Percentiles rank a stretch among this genome's conserved stretches.
Evolutionary conservation across 495 filamentous ascomycete species (phyloP).

Genomic region (Penicillium dipodomyicola): DNA sequence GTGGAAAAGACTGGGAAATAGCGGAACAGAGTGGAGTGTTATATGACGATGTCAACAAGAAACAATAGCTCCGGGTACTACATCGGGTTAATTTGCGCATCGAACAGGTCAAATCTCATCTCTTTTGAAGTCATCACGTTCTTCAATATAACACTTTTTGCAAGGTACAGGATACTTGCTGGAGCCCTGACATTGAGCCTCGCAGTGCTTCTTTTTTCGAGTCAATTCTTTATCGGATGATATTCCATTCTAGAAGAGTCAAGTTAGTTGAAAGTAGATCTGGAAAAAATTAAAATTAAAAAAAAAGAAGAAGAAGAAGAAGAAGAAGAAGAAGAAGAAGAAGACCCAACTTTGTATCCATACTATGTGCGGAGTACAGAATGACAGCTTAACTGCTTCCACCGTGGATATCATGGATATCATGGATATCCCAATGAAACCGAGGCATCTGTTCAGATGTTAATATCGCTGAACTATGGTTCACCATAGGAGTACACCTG

Average conservation of each 20-base stretch:
- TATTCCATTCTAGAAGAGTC: constrained; percentile 1
- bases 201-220: background rate
- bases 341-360: background rate
- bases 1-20: background rate
- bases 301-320: no score
- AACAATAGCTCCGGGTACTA: constrained; percentile 3
- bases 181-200: background rate
- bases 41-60: constrained; percentile 7
- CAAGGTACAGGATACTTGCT: background rate
- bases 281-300: no score
- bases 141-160: background rate
- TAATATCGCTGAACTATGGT: constrained; percentile 4
- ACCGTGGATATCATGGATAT: background rate
- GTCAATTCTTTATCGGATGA: background rate
- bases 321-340: no score
- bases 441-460: background rate
- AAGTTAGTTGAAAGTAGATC: background rate
- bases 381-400: background rate
- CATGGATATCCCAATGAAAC: background rate
- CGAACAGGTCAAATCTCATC: background rate
- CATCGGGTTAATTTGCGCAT: background rate
- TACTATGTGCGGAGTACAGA: background rate
- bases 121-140: background rate
- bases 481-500: constrained; percentile 8
- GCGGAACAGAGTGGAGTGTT: background rate